phyloP scores from a whole-genome alignment of 1,139 yeast genomes.

The Zygosaccharomyces sapae region DNA sequence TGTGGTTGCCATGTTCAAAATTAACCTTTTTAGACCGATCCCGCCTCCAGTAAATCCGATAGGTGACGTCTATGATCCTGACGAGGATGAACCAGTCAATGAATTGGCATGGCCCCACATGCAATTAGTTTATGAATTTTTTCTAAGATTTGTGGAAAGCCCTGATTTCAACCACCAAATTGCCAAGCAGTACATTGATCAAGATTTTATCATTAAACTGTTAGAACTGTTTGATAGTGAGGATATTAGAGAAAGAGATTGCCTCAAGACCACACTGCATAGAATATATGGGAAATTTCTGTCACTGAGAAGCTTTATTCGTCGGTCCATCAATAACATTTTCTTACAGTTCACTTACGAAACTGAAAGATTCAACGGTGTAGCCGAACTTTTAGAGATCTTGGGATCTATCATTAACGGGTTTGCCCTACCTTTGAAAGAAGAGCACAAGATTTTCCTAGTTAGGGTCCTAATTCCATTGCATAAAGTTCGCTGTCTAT shows the following conservation, averaged over 20 bases:
- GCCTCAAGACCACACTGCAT: conserved; percentile 89
- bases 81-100: conserved; percentile 95
- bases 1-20: conserved; percentile 85
- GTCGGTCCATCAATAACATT: conserved; percentile 88
- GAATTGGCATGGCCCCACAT: conserved; percentile 99
- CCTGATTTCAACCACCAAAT: conserved; percentile 92
- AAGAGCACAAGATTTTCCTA: conserved; percentile 89
- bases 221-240: conserved; percentile 92
- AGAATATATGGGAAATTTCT: conserved; percentile 93
- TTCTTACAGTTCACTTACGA: conserved; percentile 92
- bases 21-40: conserved; percentile 86
- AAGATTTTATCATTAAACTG: conserved; percentile 72
- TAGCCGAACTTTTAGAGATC: conserved; percentile 90
- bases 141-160: conserved; percentile 85
- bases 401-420: conserved; percentile 96
- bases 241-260: conserved; percentile 94
- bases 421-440: conserved; percentile 93
- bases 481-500: conserved; percentile 85
- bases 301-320: conserved; percentile 82
- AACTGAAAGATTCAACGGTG: conserved; percentile 93
- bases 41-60: conserved; percentile 98
- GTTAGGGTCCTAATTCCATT: conserved; percentile 86
- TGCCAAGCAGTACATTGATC: conserved; percentile 93
- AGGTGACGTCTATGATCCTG: conserved; percentile 95
- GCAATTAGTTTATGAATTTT: conserved; percentile 94